Evolutionary conservation across 164 flowering plant species (phyloP).

Genomic region (Berberis vulgaris): DNA sequence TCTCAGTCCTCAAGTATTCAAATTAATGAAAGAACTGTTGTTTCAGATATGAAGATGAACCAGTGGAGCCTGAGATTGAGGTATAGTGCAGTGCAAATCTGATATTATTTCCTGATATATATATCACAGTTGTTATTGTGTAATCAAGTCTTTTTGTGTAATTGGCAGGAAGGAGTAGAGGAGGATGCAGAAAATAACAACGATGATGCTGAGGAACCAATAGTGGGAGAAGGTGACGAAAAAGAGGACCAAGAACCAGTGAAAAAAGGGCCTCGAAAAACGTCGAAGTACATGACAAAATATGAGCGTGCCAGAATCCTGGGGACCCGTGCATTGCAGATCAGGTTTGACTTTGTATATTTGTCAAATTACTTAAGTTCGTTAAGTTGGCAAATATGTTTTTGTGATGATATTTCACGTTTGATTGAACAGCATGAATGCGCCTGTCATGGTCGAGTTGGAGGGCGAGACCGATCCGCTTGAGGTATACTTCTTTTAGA

Average conservation of each 20-base stretch:
- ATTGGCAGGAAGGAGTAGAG: slow-evolving; percentile 41
- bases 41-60: too few species aligned
- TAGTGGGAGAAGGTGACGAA: slow-evolving; percentile 30
- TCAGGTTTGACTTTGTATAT: slow-evolving; percentile 23
- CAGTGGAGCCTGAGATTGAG: too few species aligned
- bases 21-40: too few species aligned
- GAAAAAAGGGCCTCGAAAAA: slow-evolving; percentile 34
- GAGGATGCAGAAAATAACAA: slow-evolving; percentile 31
- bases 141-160: not conserved
- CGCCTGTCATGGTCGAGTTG: slow-evolving; percentile 69
- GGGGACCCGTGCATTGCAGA: slow-evolving; percentile 61
- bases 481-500: slow-evolving; percentile 33
- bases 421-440: slow-evolving; percentile 45
- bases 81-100: too few species aligned
- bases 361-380: not conserved
- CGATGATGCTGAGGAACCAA: slow-evolving; percentile 36
- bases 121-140: too few species aligned
- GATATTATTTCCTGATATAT: too few species aligned
- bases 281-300: slow-evolving; percentile 55
- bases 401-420: not conserved
- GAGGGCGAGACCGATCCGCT: slow-evolving; percentile 66
- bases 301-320: slow-evolving; percentile 59
- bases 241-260: slow-evolving; percentile 24
- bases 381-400: not conserved
- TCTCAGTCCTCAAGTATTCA: too few species aligned